Conservation (phyloP, 2,329 filamentous ascomycete genomes). For the Verticillium tricorpus region DNA sequence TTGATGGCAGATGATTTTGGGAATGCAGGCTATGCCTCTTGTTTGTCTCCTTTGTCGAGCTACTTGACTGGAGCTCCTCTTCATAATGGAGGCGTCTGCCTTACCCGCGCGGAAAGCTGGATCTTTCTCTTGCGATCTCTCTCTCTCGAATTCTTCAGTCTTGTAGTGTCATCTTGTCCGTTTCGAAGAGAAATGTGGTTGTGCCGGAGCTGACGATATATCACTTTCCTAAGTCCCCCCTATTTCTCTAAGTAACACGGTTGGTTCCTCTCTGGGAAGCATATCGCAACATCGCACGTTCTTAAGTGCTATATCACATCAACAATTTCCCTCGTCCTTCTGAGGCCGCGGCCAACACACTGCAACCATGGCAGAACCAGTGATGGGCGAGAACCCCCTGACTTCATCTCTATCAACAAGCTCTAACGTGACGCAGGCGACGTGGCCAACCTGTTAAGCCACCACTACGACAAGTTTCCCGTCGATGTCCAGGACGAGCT, state of each 20-base stretch:
- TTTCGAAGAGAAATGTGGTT: neutral
- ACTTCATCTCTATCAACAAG: fast-evolving
- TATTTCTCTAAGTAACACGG: neutral
- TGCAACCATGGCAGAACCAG: slow-evolving; percentile 8
- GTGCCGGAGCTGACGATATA: neutral
- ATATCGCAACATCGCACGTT: neutral
- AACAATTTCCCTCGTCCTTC: neutral
- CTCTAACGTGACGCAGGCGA: slow-evolving; percentile 7
- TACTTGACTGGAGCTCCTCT: neutral
- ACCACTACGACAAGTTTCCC: slow-evolving; percentile 6
- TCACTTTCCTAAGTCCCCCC: neutral
- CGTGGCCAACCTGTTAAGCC: slow-evolving; percentile 4
- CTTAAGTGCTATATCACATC: neutral
- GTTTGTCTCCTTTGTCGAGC: neutral
- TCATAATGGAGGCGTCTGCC: neutral
- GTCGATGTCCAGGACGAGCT: slow-evolving; percentile 4
- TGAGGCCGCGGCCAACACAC: neutral
- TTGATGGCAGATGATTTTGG: neutral
- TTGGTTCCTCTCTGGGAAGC: neutral
- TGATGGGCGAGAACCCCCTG: slow-evolving; percentile 5
- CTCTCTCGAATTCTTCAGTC: neutral
- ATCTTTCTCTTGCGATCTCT: too few relatives aligned
- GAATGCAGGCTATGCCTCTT: neutral
- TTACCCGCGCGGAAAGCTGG: neutral
- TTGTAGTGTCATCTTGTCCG: neutral